Evolutionary conservation across 208 protist species (phyloP).

Genomic region (Leishmania tropica): DNA sequence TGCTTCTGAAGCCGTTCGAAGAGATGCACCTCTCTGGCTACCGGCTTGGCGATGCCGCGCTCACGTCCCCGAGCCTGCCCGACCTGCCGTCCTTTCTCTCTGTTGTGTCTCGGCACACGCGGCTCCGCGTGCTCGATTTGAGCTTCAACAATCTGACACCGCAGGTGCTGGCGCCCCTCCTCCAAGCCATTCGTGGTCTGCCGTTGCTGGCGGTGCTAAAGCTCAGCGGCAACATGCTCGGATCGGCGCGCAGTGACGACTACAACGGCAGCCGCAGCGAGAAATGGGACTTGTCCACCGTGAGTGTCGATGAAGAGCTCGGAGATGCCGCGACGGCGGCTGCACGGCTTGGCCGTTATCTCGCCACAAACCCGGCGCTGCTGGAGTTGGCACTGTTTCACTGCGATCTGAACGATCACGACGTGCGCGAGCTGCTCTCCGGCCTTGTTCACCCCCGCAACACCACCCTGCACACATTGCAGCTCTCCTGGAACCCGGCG

Average conservation of each 20-base stretch:
- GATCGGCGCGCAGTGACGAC: conserved; percentile 5
- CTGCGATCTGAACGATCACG: conserved; percentile 59
- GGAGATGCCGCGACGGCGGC: neutral
- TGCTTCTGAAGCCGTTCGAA: conserved; percentile 19
- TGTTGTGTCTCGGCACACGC: conserved; percentile 33
- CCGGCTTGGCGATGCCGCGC: conserved; percentile 18
- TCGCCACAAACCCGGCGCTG: conserved; percentile 44
- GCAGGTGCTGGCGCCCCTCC: conserved; percentile 33
- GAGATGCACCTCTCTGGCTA: conserved; percentile 23
- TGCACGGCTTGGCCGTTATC: conserved; percentile 35
- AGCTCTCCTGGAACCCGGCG: conserved; percentile 23
- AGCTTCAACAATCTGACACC: conserved; percentile 59
- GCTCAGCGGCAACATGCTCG: conserved; percentile 63
- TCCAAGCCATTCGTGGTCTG: conserved; percentile 9
- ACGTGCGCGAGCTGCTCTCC: conserved; percentile 46
- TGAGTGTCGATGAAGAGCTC: neutral
- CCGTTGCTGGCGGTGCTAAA: conserved; percentile 46
- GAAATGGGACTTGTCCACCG: neutral
- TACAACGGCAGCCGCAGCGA: conserved; percentile 5
- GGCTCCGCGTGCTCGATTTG: conserved; percentile 50
- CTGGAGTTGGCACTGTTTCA: conserved; percentile 62
- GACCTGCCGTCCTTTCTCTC: conserved; percentile 25
- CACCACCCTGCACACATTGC: conserved; percentile 4
- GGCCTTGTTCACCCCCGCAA: conserved; percentile 26
- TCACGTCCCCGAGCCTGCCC: neutral